Evolutionary conservation across 768 basidiomycete species (phyloP).

Genomic region (Baorangia bicolor): DNA sequence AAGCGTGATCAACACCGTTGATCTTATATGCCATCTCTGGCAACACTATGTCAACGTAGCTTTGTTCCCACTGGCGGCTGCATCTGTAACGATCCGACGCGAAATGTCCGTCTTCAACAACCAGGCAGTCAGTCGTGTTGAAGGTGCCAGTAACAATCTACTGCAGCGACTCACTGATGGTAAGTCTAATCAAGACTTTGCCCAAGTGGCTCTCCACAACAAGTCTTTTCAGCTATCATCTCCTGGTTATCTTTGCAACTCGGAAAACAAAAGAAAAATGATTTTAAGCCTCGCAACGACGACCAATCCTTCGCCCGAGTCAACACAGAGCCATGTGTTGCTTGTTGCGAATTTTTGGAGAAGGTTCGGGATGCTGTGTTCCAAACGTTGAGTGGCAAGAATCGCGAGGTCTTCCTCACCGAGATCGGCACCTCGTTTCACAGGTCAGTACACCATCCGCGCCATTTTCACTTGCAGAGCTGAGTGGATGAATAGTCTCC

Average conservation of each 20-base stretch:
- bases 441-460: constrained; percentile 44
- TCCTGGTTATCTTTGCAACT: constrained; percentile 75
- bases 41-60: constrained; percentile 94
- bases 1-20: constrained; percentile 63
- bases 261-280: constrained; percentile 90
- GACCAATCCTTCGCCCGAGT: constrained; percentile 92
- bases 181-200: constrained; percentile 36
- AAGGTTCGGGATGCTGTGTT: constrained; percentile 75
- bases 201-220: not conserved
- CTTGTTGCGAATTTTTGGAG: constrained; percentile 83
- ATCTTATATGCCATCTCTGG: constrained; percentile 94
- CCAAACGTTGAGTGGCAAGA: constrained; percentile 85
- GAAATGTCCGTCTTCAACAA: constrained; percentile 95
- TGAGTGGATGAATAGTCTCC: constrained; percentile 50
- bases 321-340: constrained; percentile 89
- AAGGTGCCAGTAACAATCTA: constrained; percentile 76
- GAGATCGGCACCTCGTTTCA: constrained; percentile 96
- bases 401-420: constrained; percentile 86
- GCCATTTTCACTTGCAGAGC: not conserved
- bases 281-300: constrained; percentile 97
- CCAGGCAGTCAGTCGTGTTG: constrained; percentile 80
- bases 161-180: constrained; percentile 82
- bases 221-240: constrained; percentile 52
- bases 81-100: constrained; percentile 81
- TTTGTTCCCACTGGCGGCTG: constrained; percentile 80